Evolutionary conservation across 2,329 filamentous ascomycete genomes (phyloP), one percentile per base, ranked within the genome.

Genomic region (Colletotrichum sp.): DNA sequence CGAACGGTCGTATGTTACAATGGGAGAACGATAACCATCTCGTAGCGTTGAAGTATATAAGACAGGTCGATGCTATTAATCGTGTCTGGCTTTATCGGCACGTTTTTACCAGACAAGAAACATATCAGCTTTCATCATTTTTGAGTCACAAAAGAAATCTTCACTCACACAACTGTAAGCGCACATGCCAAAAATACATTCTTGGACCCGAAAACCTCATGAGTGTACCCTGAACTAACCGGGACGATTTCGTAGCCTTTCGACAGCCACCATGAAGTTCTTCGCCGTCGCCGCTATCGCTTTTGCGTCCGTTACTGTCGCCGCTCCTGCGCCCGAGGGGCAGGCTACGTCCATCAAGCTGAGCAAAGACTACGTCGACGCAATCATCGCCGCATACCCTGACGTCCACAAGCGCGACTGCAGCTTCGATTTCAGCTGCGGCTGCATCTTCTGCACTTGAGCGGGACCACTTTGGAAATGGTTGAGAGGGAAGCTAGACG

Each of bases 321-420:
- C 62, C 1, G 62, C 62, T 5, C 62, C 62, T 22, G 27, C 22
- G 13, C 62, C 22, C 2, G 34, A 9, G 1, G 62, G 32, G 12
- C 32, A 44, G 62, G 4, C 62, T 11, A 22, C 13, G n/a, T 25
- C 62, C 0, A 22, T 65, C 25, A 49, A 65, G 34, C 32, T 65
- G 0, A 65, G 62, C 62, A 29, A 65, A 22, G 62, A 83, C n/a
- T 39, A 29, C 62, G 34, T 70, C 55, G 67, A 70, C 32, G 55
- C 67, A 6, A 70, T 70, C 12, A 16, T 44, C 19, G 67, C 67
- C 11, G 67, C 67, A 8, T 62, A 62, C 34, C 67, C 67, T 3
- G 34, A 70, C 27, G 19, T 52, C 13, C 44, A 52, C 1, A 52
- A 52, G 44, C 44, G 55, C 34, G 55, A 70, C 6, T 70, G 67